Percentiles rank a stretch among this genome's conserved stretches.
These are phyloP conservation scores for Hypoxylon sp. DNA, from an alignment of 2,329 filamentous ascomycete species.

Conservation along the genomic window DNA sequence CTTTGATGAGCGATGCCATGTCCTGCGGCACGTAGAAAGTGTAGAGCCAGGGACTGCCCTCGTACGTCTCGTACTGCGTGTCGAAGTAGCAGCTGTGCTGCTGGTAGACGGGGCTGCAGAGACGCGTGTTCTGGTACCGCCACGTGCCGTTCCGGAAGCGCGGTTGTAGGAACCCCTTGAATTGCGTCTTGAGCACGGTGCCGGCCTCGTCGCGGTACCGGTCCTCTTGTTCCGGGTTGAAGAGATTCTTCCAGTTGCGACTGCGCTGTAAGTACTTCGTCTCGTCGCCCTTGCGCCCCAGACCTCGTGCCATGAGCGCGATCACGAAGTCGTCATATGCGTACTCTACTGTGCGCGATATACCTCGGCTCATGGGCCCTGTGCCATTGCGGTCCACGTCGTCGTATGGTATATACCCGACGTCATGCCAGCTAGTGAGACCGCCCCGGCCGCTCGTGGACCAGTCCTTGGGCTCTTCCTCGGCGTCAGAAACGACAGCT, in stretches of 20 bases:
- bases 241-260: constrained; percentile 80
- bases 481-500: constrained; percentile 80
- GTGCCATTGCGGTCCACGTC: constrained; percentile 74
- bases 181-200: constrained; percentile 62
- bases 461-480: constrained; percentile 77
- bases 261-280: constrained; percentile 74
- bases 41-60: constrained; percentile 76
- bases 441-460: constrained; percentile 78
- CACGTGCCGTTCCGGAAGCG: constrained; percentile 76
- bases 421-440: constrained; percentile 76
- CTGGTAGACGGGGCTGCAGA: constrained; percentile 69
- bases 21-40: constrained; percentile 74
- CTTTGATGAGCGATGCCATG: constrained; percentile 54
- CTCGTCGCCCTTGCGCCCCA: constrained; percentile 69
- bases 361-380: constrained; percentile 76
- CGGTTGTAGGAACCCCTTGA: constrained; percentile 80
- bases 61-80: constrained; percentile 60
- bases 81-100: constrained; percentile 65
- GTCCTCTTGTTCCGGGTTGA: constrained; percentile 62
- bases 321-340: constrained; percentile 85
- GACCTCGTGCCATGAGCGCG: constrained; percentile 71
- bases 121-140: constrained; percentile 76
- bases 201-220: constrained; percentile 44
- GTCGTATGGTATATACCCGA: constrained; percentile 80
- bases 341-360: constrained; percentile 84